These are phyloP conservation scores for Lachnellula hyalina DNA, from an alignment of 2,329 filamentous ascomycete species.

Conservation along the genomic window DNA sequence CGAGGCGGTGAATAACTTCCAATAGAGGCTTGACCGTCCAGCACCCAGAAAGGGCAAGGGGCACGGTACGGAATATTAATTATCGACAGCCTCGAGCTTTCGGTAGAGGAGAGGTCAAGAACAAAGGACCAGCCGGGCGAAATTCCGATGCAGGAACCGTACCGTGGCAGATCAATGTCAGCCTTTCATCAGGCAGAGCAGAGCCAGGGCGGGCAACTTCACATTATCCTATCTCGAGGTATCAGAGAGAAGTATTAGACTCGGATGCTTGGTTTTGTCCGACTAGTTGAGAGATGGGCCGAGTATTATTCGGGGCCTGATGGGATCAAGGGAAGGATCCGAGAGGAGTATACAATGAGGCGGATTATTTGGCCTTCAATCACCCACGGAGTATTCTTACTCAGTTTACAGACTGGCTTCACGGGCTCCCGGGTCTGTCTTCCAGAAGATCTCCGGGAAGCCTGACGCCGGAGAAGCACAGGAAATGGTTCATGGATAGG, in stretches of 20 bases:
- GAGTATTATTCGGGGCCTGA: no score
- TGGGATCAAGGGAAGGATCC: no score
- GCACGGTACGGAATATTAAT: neutral
- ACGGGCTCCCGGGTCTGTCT: no score
- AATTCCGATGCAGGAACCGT: neutral
- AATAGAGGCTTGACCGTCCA: neutral
- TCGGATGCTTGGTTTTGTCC: neutral
- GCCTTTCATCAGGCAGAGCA: neutral
- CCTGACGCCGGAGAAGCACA: no score
- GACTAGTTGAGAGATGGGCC: no score
- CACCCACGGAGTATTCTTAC: no score
- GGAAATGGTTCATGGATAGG: no score
- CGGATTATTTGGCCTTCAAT: no score
- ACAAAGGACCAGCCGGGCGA: neutral
- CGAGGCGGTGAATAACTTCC: constrained; percentile 14
- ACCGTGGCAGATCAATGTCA: neutral
- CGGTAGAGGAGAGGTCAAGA: neutral
- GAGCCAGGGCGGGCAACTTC: neutral
- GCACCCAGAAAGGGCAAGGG: neutral
- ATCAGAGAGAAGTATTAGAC: neutral
- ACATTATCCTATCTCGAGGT: no score
- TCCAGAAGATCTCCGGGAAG: no score
- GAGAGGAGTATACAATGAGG: no score
- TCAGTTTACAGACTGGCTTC: no score
- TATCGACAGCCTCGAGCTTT: neutral